phyloP scores from a whole-genome alignment of 2,329 filamentous ascomycete genomes.

The Claviceps lovelessii region DNA sequence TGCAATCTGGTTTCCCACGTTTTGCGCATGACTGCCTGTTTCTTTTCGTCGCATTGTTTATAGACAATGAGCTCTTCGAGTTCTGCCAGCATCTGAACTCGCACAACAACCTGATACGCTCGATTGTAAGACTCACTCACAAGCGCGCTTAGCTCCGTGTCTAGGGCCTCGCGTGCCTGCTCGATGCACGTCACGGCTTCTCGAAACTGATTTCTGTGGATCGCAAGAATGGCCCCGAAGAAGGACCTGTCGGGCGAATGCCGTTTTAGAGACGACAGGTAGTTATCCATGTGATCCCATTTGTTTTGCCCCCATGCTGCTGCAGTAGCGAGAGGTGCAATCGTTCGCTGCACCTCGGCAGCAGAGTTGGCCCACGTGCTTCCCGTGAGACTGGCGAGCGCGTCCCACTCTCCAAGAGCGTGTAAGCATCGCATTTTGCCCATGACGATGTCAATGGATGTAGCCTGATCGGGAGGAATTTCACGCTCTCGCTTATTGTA shows the following conservation, averaged over 20 bases:
- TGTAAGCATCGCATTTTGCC: constrained; percentile 98
- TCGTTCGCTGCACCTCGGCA: constrained; percentile 73
- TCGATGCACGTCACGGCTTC: constrained; percentile 82
- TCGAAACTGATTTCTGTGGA: constrained; percentile 90
- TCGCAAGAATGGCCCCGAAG: constrained; percentile 87
- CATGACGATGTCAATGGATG: constrained; percentile 90
- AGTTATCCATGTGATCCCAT: constrained; percentile 97
- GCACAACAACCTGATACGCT: constrained; percentile 93
- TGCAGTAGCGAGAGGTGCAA: constrained; percentile 85
- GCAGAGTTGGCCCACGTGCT: constrained; percentile 88
- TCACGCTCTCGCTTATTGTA: constrained; percentile 77
- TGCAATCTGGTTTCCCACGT: constrained; percentile 95
- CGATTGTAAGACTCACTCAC: constrained; percentile 98
- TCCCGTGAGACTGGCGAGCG: constrained; percentile 73
- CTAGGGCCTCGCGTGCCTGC: constrained; percentile 81
- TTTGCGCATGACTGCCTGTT: constrained; percentile 76
- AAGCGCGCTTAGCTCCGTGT: constrained; percentile 87
- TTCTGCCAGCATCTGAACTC: constrained; percentile 97
- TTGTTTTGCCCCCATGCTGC: constrained; percentile 93
- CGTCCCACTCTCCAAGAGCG: constrained; percentile 93
- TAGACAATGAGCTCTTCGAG: constrained; percentile 96
- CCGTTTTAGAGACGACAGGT: constrained; percentile 87
- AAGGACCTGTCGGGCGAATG: constrained; percentile 90
- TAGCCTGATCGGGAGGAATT: constrained; percentile 38
- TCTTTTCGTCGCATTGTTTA: constrained; percentile 83